Evolutionary conservation across 164 flowering plant genomes (phyloP), one percentile per base, ranked within the genome.

Genomic region (Liquidambar formosana): DNA sequence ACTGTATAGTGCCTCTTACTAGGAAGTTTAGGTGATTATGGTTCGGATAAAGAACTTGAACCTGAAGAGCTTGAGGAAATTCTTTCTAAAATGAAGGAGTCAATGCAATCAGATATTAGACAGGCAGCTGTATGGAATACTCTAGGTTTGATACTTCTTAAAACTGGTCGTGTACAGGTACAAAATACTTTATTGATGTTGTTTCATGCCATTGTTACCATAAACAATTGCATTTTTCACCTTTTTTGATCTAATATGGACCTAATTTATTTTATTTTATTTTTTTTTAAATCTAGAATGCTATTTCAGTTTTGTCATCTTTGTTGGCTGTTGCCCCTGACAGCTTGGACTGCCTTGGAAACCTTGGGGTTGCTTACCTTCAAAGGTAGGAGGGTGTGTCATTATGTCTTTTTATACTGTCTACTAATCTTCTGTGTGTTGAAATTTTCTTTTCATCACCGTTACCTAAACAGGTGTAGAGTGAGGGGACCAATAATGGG

Each of bases 51-150:
- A 82, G 97, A 91, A 73, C 84, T 94, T 65, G 93, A 81, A 61
- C 74, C 77, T 65, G 84, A 85, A 76, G 97, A 92, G 75, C 87
- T 92, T 63, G 93, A 91, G 51, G 93, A 84, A 54, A 77, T 89
- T 51, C 69, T 87, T 76, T 74, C 75, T 15, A 92, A 87, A 76
- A 56, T 94, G 65, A 92, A 84, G 82, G 89, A 89, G 70, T 85
- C 97, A 8, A 75, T 89, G 76, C 77, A 83, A 64, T 79, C 81
- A 63, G 97, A 94, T 81, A 52, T 84, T 73, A 88, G 95, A 72
- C 97, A 91, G 72, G 88, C 92, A 49, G 75, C 87, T 78, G 78
- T 94, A 10, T 94, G 99, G 99, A 94, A 92, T 69, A 84, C 90
- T 19, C 82, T 94, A 38, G 97, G 99, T 61, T 72, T 85, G 66